Evolutionary conservation across 2,329 filamentous ascomycete species (phyloP), one percentile per base, ranked within the genome.

Genomic region (Stachybotrys chartarum): DNA sequence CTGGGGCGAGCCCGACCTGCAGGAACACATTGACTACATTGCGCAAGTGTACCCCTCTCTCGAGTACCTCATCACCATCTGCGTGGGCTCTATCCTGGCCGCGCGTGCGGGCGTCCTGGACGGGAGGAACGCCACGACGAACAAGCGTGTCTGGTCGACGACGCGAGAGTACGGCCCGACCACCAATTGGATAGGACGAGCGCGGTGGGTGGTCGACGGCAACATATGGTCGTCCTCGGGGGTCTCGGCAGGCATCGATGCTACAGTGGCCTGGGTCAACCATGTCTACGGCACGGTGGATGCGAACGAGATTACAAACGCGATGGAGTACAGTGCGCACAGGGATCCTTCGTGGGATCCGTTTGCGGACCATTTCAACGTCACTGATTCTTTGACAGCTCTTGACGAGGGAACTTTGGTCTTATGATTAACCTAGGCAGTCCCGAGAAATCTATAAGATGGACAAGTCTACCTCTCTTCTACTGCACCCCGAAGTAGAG

Each of bases 171-270:
- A 24, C 49, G 72, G 78, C 0, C 69, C 73, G 0, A 68, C 74
- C 0, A 77, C 82, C 1, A 66, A 76, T 0, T 87, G 84, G 84
- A 68, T 81, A 16, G 66, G 71, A 0, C 71, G 74, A 48, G 84
- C 84, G 8, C 72, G 84, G 50, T 87, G 83, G 84, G 79, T 84
- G 0, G 70, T 70, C 0, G 81, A 85, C 63, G 82, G 78, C 2
- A 82, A 85, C 54, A 71, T 85, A 2, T 87, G 83, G 83, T 83
- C 79, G 0, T 78, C 78, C 2, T 82, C 81, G 0, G 84, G 84
- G 0, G 77, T 87, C 6, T 78, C 77, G 53, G 68, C 70, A 1
- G 71, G 71, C 6, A 72, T 73, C 3, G 71, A 73, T 54, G 71
- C 71, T 68, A 68, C 64, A 11, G 72, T 67, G 56, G 69, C 65